These are phyloP conservation scores for Penicillium sp. DNA, from an alignment of 2,329 filamentous ascomycete species.

Conservation along the genomic window DNA sequence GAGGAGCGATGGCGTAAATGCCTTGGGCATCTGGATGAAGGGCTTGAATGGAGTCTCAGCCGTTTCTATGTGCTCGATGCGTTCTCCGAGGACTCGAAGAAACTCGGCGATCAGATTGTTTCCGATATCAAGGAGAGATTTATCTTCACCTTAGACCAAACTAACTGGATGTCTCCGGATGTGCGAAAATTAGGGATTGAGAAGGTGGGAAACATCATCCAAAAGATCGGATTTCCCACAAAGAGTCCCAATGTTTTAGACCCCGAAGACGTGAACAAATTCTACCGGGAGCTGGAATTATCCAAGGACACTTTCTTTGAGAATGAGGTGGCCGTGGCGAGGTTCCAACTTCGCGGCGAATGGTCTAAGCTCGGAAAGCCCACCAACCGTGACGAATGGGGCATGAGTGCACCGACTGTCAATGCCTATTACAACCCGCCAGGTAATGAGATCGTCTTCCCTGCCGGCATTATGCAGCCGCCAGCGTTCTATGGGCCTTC, in stretches of 20 bases:
- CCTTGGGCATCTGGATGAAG: slow-evolving; percentile 56
- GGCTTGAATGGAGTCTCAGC: slow-evolving; percentile 67
- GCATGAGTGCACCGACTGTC: slow-evolving; percentile 60
- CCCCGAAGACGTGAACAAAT: slow-evolving; percentile 55
- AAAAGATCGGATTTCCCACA: slow-evolving; percentile 68
- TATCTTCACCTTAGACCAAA: slow-evolving; percentile 57
- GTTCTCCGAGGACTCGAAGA: slow-evolving; percentile 66
- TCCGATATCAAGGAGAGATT: slow-evolving; percentile 69
- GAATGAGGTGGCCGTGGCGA: slow-evolving; percentile 56
- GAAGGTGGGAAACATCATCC: slow-evolving; percentile 66
- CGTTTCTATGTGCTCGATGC: slow-evolving; percentile 69
- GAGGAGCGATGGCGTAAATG: slow-evolving; percentile 68
- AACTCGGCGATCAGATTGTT: slow-evolving; percentile 68
- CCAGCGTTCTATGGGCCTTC: slow-evolving; percentile 62
- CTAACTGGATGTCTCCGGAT: slow-evolving; percentile 65
- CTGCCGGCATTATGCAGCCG: slow-evolving; percentile 68
- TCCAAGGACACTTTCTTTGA: slow-evolving; percentile 55
- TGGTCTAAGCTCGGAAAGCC: slow-evolving; percentile 63
- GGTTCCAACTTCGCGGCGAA: slow-evolving; percentile 49
- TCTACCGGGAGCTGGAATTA: slow-evolving; percentile 57
- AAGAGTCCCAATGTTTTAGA: slow-evolving; percentile 63
- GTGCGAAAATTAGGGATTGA: slow-evolving; percentile 61
- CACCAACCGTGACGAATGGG: slow-evolving; percentile 61
- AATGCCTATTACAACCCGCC: slow-evolving; percentile 67
- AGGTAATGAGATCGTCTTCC: slow-evolving; percentile 69